A percentile compares a stretch with the other conserved stretches of the same genome.
Evolutionary conservation across 164 flowering plant genomes (phyloP).

Genomic region (Aristolochia californica): DNA sequence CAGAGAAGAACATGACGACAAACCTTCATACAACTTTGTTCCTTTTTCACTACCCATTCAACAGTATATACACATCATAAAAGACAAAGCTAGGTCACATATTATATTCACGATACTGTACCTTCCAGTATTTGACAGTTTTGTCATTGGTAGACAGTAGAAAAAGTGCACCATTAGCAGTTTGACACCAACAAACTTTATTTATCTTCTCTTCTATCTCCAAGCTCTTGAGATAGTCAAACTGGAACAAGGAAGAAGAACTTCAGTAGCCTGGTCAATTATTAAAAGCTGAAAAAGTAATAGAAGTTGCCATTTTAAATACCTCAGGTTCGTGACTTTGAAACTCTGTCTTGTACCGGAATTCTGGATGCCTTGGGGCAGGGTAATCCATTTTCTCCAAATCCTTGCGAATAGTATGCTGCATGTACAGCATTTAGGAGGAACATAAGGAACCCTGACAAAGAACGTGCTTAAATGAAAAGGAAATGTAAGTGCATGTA

Average conservation of each 20-base stretch:
- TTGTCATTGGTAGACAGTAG: slow-evolving; percentile 65
- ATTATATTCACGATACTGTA: neutral
- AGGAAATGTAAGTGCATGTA: too few relatives aligned
- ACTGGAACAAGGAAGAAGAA: slow-evolving; percentile 28
- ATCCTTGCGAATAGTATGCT: slow-evolving; percentile 56
- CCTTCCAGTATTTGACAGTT: slow-evolving; percentile 47
- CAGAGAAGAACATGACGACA: neutral
- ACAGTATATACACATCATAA: too few relatives aligned
- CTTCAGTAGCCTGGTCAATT: slow-evolving; percentile 1
- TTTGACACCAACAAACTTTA: slow-evolving; percentile 85
- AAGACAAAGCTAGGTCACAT: too few relatives aligned
- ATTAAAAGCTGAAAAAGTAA: neutral
- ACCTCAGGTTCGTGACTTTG: slow-evolving; percentile 96
- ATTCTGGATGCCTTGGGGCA: slow-evolving; percentile 60
- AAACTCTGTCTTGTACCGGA: slow-evolving; percentile 80
- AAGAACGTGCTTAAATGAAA: too few relatives aligned
- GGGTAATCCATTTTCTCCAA: slow-evolving; percentile 51
- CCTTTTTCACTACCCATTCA: neutral
- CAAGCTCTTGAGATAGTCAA: slow-evolving; percentile 90
- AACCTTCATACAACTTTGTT: neutral
- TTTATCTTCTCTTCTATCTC: slow-evolving; percentile 92
- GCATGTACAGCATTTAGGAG: slow-evolving; percentile 3
- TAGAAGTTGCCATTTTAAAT: neutral
- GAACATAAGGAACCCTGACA: neutral
- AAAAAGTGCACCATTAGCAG: slow-evolving; percentile 53